Conservation (phyloP, 1,284 basidiomycete genomes). For the Crocinoboletus sp. region DNA sequence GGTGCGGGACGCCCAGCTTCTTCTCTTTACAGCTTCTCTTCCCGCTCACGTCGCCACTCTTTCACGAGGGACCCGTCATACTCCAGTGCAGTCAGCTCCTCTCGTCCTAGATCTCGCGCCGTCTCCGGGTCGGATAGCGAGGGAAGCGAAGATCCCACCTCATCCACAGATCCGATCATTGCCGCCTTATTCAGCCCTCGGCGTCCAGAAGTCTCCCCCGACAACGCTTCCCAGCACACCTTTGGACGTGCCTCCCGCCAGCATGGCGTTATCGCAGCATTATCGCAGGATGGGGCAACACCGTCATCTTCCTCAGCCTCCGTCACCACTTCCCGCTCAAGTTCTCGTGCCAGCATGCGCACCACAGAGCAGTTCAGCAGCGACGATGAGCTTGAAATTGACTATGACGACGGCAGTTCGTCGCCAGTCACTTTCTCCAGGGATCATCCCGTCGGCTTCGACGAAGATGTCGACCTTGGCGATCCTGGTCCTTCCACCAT, state of each 20-base stretch:
- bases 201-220: constrained; percentile 33
- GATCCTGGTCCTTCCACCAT: constrained; percentile 19
- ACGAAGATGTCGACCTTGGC: constrained; percentile 29
- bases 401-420: constrained; percentile 35
- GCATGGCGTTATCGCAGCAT: constrained; percentile 16
- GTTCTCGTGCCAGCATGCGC: constrained; percentile 34
- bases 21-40: constrained; percentile 9
- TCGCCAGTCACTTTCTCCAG: constrained; percentile 34
- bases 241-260: constrained; percentile 36
- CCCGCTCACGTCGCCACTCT: constrained; percentile 18
- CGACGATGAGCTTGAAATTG: constrained; percentile 46
- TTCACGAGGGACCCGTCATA: constrained; percentile 6
- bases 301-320: constrained; percentile 43
- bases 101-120: constrained; percentile 8
- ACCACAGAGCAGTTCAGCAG: constrained; percentile 43
- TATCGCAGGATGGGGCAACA: constrained; percentile 27
- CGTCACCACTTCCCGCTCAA: constrained; percentile 38
- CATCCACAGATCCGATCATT: constrained; percentile 26
- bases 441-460: constrained; percentile 35
- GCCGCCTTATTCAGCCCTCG: constrained; percentile 17
- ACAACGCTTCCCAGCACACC: constrained; percentile 48
- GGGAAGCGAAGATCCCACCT: constrained; percentile 33
- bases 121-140: constrained; percentile 24
- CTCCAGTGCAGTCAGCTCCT: neutral
- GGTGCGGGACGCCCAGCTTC: constrained; percentile 25